Conservation (phyloP, 1,284 basidiomycete species). For the Austroboletus niveus region DNA sequence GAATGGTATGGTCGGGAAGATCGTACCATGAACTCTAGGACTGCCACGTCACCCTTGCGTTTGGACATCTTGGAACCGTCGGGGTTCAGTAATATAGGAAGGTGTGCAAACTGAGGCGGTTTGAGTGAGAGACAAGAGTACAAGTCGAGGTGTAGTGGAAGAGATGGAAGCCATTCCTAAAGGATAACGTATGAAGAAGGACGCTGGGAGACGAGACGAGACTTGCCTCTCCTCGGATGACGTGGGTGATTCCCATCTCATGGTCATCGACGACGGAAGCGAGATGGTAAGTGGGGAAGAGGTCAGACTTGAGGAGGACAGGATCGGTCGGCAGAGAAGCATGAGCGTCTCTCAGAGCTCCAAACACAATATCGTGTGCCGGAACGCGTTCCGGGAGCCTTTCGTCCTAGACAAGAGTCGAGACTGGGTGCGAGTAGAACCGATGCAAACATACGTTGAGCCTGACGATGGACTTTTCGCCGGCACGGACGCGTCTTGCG, state of each 20-base stretch:
- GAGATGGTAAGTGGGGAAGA: slow-evolving; percentile 95
- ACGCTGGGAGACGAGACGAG: neutral
- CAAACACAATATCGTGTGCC: slow-evolving; percentile 75
- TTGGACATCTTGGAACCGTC: slow-evolving; percentile 97
- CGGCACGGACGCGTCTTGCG: slow-evolving; percentile 66
- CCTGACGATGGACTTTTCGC: slow-evolving; percentile 81
- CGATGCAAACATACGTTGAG: slow-evolving; percentile 66
- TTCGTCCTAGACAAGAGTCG: slow-evolving; percentile 44
- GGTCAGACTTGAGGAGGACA: slow-evolving; percentile 88
- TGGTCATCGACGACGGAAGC: slow-evolving; percentile 96
- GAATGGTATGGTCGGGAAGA: neutral
- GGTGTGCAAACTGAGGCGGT: slow-evolving; percentile 85
- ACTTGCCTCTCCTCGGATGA: slow-evolving; percentile 87
- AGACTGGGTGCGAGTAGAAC: neutral
- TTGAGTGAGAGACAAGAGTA: slow-evolving; percentile 76
- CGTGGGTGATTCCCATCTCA: slow-evolving; percentile 95
- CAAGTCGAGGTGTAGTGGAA: slow-evolving; percentile 90
- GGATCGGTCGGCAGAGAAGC: slow-evolving; percentile 85
- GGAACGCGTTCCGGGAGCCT: slow-evolving; percentile 47
- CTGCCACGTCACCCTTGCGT: slow-evolving; percentile 85
- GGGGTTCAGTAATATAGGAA: slow-evolving; percentile 87
- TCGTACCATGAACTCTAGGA: slow-evolving; percentile 81
- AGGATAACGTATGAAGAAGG: neutral
- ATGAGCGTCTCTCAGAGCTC: slow-evolving; percentile 69
- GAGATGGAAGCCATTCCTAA: slow-evolving; percentile 94